A percentile compares a stretch with the other conserved stretches of the same genome.
Evolutionary conservation across 1,284 basidiomycete species (phyloP).

Genomic region (Testicularia cyperi): DNA sequence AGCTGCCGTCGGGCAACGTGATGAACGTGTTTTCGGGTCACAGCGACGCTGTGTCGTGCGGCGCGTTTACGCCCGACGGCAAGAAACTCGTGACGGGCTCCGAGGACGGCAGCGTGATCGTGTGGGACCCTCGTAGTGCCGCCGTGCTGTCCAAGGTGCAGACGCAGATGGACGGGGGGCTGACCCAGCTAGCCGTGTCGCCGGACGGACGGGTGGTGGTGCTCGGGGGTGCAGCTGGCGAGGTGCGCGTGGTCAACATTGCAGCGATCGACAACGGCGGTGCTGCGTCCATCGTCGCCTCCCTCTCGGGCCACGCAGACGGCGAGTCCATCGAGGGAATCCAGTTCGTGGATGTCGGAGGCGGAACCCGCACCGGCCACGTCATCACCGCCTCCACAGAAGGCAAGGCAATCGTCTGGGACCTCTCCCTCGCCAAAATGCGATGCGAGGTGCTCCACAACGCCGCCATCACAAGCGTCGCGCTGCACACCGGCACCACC

Average conservation of each 20-base stretch:
- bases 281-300: conserved; percentile 74
- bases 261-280: conserved; percentile 65
- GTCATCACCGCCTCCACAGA: conserved; percentile 89
- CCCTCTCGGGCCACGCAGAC: conserved; percentile 79
- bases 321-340: conserved; percentile 88
- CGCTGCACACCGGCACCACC: conserved; percentile 78
- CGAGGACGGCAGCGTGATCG: conserved; percentile 78
- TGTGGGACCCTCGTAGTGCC: conserved; percentile 85
- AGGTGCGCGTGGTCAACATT: conserved; percentile 79
- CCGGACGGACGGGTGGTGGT: conserved; percentile 70
- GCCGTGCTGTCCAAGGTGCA: conserved; percentile 76
- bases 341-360: conserved; percentile 77
- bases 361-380: conserved; percentile 65
- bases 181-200: conserved; percentile 84
- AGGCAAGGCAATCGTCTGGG: conserved; percentile 91
- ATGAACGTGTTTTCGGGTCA: conserved; percentile 97
- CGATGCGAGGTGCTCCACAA: conserved; percentile 39
- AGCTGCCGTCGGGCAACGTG: conserved; percentile 85
- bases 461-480: conserved; percentile 37
- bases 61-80: conserved; percentile 85
- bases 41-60: conserved; percentile 78
- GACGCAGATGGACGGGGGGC: conserved; percentile 69
- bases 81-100: conserved; percentile 78
- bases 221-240: conserved; percentile 80
- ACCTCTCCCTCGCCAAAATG: conserved; percentile 69